Evolutionary conservation across 805 yeast genomes (phyloP).

Genomic region (Starmerella lactis-condensi): DNA sequence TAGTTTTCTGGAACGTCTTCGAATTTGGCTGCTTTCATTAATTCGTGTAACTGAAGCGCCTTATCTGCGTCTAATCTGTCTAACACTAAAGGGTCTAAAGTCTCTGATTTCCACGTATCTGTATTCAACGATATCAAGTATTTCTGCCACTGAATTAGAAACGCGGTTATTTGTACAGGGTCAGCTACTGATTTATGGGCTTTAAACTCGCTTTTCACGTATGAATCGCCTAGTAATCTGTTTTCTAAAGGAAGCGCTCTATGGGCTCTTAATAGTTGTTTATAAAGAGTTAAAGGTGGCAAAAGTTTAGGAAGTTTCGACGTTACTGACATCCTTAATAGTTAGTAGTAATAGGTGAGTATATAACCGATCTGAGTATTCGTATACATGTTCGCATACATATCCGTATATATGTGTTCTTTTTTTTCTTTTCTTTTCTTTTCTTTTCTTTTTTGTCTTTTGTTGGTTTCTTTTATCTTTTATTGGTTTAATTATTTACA

Average conservation of each 20-base stretch:
- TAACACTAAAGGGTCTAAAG: conserved; percentile 43
- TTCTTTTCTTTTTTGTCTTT: no score
- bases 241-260: conserved; percentile 38
- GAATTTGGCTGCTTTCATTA: conserved; percentile 27
- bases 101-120: conserved; percentile 45
- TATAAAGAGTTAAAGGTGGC: conserved; percentile 67
- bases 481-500: no score
- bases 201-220: conserved; percentile 76
- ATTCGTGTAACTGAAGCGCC: conserved; percentile 44
- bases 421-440: no score
- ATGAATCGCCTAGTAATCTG: conserved; percentile 69
- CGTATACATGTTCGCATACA: no score
- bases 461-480: no score
- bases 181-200: conserved; percentile 67
- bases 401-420: no score
- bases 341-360: no score
- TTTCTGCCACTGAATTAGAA: conserved; percentile 78
- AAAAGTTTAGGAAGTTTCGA: conserved; percentile 28
- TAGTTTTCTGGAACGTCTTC: no score
- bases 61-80: conserved; percentile 85
- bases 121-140: conserved; percentile 25
- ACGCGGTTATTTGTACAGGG: conserved; percentile 87
- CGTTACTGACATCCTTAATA: no score
- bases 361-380: no score
- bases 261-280: conserved; percentile 72